phyloP scores from a whole-genome alignment of 208 protist genomes.

The Crithidia bombi region DNA sequence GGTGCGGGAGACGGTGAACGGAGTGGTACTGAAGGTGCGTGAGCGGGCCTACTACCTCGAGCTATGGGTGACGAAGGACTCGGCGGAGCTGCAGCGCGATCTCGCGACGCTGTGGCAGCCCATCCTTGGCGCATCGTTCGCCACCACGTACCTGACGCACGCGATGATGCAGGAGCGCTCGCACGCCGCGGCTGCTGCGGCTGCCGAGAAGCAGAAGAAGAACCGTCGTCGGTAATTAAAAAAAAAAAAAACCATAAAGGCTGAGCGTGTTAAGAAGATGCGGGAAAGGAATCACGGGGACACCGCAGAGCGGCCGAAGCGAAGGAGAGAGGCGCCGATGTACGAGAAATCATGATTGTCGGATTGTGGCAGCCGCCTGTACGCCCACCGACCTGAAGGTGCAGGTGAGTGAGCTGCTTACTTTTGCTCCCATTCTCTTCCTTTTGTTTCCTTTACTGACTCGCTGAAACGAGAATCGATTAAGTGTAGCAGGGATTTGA shows the following conservation, averaged over 20 bases:
- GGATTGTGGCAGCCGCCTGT: no score
- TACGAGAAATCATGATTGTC: no score
- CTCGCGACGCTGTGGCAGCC: slow-evolving; percentile 63
- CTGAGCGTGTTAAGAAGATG: not conserved
- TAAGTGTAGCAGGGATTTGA: no score
- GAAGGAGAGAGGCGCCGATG: no score
- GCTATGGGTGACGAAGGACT: slow-evolving; percentile 82
- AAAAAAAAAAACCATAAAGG: slow-evolving; percentile 5
- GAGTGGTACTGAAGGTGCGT: slow-evolving; percentile 81
- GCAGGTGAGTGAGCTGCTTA: no score
- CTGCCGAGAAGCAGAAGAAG: slow-evolving; percentile 54
- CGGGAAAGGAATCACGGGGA: no score
- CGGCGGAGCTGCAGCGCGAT: slow-evolving; percentile 61
- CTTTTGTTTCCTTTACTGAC: slow-evolving; percentile 10
- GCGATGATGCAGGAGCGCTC: slow-evolving; percentile 64
- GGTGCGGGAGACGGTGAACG: slow-evolving; percentile 78
- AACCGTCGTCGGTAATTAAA: slow-evolving; percentile 44
- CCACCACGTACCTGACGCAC: slow-evolving; percentile 63
- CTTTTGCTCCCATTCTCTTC: not conserved
- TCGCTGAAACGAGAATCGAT: not conserved
- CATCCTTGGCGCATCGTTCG: slow-evolving; percentile 62
- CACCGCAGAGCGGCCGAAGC: no score
- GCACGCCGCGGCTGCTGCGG: slow-evolving; percentile 39
- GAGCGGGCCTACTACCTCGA: slow-evolving; percentile 75
- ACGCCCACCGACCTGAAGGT: no score